Evolutionary conservation across 139 green algal species (phyloP).

Genomic region (Diplosphaera chodatii): DNA sequence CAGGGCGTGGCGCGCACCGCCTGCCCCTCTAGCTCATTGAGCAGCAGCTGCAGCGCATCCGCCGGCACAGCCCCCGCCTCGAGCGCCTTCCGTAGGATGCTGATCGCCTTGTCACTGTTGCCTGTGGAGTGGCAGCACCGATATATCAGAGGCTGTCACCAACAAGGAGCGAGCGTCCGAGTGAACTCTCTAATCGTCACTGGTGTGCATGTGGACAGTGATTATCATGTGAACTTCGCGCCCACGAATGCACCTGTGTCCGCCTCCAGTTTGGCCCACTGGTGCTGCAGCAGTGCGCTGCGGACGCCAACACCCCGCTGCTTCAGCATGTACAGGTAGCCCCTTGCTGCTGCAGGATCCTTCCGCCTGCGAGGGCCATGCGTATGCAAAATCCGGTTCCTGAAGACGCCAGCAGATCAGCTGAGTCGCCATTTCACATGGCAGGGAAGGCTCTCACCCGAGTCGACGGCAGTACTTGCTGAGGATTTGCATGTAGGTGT

Average conservation of each 20-base stretch:
- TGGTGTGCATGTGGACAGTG: too few species aligned
- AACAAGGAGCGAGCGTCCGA: too few species aligned
- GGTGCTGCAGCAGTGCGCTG: conserved; percentile 52
- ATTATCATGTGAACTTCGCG: too few species aligned
- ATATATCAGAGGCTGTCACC: too few species aligned
- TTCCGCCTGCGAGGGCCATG: conserved; percentile 20
- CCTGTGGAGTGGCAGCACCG: too few species aligned
- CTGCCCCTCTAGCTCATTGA: neutral
- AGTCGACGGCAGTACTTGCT: neutral
- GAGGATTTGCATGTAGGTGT: conserved; percentile 67
- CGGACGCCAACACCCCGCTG: conserved; percentile 56
- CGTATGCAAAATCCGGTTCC: too few species aligned
- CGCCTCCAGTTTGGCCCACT: conserved; percentile 74
- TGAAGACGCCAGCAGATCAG: too few species aligned
- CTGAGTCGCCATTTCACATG: too few species aligned
- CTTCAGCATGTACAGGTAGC: conserved; percentile 83
- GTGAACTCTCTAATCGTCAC: too few species aligned
- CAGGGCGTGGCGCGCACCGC: neutral
- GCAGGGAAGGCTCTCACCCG: too few species aligned
- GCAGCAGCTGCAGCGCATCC: conserved; percentile 18
- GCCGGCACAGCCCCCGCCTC: conserved; percentile 44
- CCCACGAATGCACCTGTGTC: conserved; percentile 36
- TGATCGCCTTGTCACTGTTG: conserved; percentile 45
- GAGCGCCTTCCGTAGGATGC: conserved; percentile 54
- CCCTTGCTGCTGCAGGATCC: conserved; percentile 71